Evolutionary conservation across 2,329 filamentous ascomycete species (phyloP).

Genomic region (Waltergamsia citrina): DNA sequence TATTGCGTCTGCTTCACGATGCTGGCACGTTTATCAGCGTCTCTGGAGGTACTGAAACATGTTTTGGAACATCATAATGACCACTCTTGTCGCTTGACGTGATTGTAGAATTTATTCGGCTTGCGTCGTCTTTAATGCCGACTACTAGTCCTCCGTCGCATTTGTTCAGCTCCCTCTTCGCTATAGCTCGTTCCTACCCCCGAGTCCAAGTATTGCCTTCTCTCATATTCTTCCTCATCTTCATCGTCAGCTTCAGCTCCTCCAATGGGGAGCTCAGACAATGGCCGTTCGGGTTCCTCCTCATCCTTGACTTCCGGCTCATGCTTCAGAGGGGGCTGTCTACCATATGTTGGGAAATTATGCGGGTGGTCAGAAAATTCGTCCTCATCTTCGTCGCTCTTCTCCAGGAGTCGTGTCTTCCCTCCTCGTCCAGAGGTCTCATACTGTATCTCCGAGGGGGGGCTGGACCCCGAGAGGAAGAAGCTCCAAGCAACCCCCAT

Average conservation of each 20-base stretch:
- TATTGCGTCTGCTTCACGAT: too few species aligned
- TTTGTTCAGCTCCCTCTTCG: slow-evolving; percentile 21
- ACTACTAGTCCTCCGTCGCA: slow-evolving; percentile 16
- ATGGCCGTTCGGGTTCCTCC: slow-evolving; percentile 16
- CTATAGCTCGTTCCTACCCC: slow-evolving; percentile 46
- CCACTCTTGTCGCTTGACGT: too few species aligned
- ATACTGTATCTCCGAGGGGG: slow-evolving; percentile 7
- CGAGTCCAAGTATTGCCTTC: slow-evolving; percentile 19
- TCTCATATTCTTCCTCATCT: slow-evolving; percentile 26
- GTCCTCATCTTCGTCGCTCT: slow-evolving; percentile 17
- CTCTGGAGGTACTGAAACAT: too few species aligned
- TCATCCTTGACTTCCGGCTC: slow-evolving; percentile 27
- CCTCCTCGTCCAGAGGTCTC: slow-evolving; percentile 6
- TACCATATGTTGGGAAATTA: slow-evolving; percentile 32
- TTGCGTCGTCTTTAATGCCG: background rate
- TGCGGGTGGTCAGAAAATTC: slow-evolving; percentile 29
- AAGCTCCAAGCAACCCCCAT: slow-evolving; percentile 56
- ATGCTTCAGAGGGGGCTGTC: slow-evolving; percentile 29
- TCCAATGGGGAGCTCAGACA: slow-evolving; percentile 22
- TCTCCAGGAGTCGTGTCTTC: slow-evolving; percentile 10
- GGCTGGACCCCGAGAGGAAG: slow-evolving; percentile 27
- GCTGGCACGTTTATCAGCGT: too few species aligned
- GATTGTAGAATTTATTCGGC: background rate
- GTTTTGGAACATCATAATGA: too few species aligned
- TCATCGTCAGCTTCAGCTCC: slow-evolving; percentile 38